phyloP scores from a whole-genome alignment of 148 eudicot species.

The Talinum fruticosum region DNA sequence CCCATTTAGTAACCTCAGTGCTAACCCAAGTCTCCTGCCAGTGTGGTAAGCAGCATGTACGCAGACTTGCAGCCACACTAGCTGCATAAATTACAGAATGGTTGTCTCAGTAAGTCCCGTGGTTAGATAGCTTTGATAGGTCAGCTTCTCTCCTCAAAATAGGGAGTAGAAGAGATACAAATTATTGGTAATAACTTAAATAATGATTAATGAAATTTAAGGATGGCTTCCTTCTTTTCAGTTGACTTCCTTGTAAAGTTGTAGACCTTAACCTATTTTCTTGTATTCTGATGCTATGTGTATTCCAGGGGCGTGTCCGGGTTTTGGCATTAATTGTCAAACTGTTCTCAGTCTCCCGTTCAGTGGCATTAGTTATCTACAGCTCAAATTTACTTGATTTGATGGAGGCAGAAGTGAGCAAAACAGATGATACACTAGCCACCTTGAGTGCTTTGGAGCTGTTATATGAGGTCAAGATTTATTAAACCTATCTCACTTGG shows the following conservation, averaged over 20 bases:
- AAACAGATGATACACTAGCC: slow-evolving; percentile 59
- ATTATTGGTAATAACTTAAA: no score
- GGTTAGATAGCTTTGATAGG: neutral
- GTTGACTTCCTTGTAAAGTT: neutral
- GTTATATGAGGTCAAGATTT: slow-evolving; percentile 61
- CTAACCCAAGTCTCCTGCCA: no score
- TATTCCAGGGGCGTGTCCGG: slow-evolving; percentile 81
- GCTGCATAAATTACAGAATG: neutral
- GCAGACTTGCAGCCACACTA: no score
- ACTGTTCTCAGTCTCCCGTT: slow-evolving; percentile 75
- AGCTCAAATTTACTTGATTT: slow-evolving; percentile 63
- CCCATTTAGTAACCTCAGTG: no score
- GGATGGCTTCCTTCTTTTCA: neutral
- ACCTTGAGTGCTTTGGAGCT: slow-evolving; percentile 82
- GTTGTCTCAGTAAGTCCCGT: neutral
- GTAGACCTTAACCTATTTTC: neutral
- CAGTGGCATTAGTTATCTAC: slow-evolving; percentile 67
- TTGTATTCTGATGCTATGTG: neutral
- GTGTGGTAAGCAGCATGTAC: no score
- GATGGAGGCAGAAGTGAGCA: slow-evolving; percentile 68
- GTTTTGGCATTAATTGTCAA: slow-evolving; percentile 80
- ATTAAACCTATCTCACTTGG: neutral
- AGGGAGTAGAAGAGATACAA: no score
- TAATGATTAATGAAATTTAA: no score
- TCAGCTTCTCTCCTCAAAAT: neutral